Percentiles rank a stretch among this genome's conserved stretches.
Evolutionary conservation across 345 rosid species (phyloP).

Genomic region (Camelina laxa): DNA sequence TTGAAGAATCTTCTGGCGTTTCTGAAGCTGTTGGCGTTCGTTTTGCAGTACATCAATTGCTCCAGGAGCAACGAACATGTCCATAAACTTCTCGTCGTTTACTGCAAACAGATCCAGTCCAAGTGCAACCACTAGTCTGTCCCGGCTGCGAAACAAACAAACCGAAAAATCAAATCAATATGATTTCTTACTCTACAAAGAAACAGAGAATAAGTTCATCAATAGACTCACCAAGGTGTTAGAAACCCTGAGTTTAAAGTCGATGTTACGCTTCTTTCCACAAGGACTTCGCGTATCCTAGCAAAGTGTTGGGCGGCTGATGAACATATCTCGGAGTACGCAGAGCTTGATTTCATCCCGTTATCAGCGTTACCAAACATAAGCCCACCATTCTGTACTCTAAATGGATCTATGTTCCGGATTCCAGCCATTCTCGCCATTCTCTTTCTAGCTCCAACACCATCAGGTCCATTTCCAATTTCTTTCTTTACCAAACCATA

Average conservation of each 20-base stretch:
- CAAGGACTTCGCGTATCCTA: slow-evolving; percentile 87
- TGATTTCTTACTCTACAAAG: background rate
- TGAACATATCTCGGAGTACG: slow-evolving; percentile 82
- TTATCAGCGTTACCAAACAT: slow-evolving; percentile 63
- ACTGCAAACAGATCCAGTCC: slow-evolving; percentile 90
- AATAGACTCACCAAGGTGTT: slow-evolving; percentile 80
- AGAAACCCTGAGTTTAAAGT: slow-evolving; percentile 90
- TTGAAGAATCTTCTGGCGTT: slow-evolving; percentile 83
- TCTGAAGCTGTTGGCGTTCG: slow-evolving; percentile 78
- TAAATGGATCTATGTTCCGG: slow-evolving; percentile 60
- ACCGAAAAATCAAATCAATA: slow-evolving; percentile 5
- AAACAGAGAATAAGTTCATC: background rate
- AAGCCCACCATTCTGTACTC: slow-evolving; percentile 65
- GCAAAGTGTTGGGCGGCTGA: slow-evolving; percentile 95
- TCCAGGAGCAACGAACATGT: slow-evolving; percentile 92
- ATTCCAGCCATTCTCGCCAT: slow-evolving; percentile 65
- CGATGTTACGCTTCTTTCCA: slow-evolving; percentile 88
- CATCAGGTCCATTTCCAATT: slow-evolving; percentile 64
- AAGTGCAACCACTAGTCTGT: slow-evolving; percentile 76
- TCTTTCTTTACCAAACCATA: slow-evolving; percentile 72
- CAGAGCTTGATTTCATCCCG: slow-evolving; percentile 64
- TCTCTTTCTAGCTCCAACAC: slow-evolving; percentile 75
- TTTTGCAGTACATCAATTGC: slow-evolving; percentile 76
- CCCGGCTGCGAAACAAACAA: slow-evolving; percentile 55
- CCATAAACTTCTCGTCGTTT: slow-evolving; percentile 90